Conservation (phyloP, 768 basidiomycete genomes). For the Epithele typhae region DNA sequence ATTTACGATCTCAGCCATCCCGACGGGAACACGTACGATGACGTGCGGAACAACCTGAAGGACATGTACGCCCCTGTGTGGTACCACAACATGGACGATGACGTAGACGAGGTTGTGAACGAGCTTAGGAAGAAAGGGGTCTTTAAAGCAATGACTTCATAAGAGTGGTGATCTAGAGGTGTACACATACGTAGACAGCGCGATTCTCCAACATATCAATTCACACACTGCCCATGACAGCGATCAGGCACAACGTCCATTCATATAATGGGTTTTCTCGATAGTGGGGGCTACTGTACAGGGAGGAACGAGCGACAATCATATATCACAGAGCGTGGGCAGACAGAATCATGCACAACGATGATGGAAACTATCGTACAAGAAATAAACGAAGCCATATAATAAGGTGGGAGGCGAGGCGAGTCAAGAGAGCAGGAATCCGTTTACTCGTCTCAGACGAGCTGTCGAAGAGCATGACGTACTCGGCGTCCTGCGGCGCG, state of each 20-base stretch:
- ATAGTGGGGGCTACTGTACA: slow-evolving; percentile 1
- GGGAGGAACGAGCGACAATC: neutral
- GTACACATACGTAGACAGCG: neutral
- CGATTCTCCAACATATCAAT: neutral
- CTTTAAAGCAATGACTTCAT: neutral
- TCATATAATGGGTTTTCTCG: neutral
- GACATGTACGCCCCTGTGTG: slow-evolving; percentile 46
- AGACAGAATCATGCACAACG: too few relatives aligned
- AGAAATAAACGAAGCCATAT: neutral
- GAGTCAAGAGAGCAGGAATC: neutral
- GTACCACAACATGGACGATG: slow-evolving; percentile 39
- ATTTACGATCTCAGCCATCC: slow-evolving; percentile 39
- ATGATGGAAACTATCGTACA: slow-evolving; percentile 6
- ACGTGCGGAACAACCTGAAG: slow-evolving; percentile 31
- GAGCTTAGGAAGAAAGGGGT: neutral
- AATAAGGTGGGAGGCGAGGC: neutral
- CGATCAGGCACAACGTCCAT: too few relatives aligned
- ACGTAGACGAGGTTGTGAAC: slow-evolving; percentile 31
- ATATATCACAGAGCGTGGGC: neutral
- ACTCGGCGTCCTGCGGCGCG: slow-evolving; percentile 42
- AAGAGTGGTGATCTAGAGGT: neutral
- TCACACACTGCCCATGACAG: too few relatives aligned
- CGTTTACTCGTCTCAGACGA: slow-evolving; percentile 47
- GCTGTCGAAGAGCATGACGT: slow-evolving; percentile 71
- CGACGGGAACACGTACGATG: slow-evolving; percentile 23